These are phyloP conservation scores for Leucoagaricus sp. DNA, from an alignment of 1,284 basidiomycete species.

Conservation along the genomic window DNA sequence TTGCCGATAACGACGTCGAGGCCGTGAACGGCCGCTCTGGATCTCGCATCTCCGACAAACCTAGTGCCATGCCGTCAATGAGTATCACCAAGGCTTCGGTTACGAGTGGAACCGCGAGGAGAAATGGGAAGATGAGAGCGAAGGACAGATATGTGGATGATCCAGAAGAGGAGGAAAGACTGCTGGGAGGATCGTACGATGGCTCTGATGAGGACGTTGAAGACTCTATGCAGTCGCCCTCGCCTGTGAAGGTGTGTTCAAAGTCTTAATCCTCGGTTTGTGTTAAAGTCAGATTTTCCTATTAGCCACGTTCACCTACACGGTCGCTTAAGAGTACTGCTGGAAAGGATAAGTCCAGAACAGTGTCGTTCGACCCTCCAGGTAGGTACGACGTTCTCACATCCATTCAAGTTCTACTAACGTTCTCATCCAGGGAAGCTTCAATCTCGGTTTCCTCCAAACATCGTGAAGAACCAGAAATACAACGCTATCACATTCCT, in stretches of 20 bases:
- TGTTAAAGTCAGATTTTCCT: not conserved
- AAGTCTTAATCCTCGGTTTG: not conserved
- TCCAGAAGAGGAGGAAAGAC: conserved; percentile 35
- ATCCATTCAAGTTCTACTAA: not conserved
- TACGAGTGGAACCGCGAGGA: conserved; percentile 19
- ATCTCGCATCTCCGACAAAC: conserved; percentile 28
- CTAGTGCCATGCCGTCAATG: conserved; percentile 28
- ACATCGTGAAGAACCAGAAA: conserved; percentile 96
- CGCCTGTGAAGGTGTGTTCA: conserved; percentile 24
- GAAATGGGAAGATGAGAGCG: not conserved
- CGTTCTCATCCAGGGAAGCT: conserved; percentile 57
- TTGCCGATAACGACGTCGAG: conserved; percentile 38
- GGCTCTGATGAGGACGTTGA: conserved; percentile 25
- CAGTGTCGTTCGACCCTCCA: conserved; percentile 74
- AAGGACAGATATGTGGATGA: conserved; percentile 57
- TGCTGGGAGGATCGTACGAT: conserved; percentile 31
- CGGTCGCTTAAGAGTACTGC: conserved; percentile 23
- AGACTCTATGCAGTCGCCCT: conserved; percentile 14
- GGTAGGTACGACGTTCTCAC: conserved; percentile 43
- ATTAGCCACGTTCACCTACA: conserved; percentile 18
- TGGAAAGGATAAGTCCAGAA: conserved; percentile 70
- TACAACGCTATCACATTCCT: conserved; percentile 95
- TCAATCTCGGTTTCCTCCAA: conserved; percentile 72
- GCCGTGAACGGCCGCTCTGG: conserved; percentile 16
- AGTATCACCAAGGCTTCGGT: conserved; percentile 35